phyloP scores from a whole-genome alignment of 2,329 filamentous ascomycete genomes.

The Sordariomycetes sp. region DNA sequence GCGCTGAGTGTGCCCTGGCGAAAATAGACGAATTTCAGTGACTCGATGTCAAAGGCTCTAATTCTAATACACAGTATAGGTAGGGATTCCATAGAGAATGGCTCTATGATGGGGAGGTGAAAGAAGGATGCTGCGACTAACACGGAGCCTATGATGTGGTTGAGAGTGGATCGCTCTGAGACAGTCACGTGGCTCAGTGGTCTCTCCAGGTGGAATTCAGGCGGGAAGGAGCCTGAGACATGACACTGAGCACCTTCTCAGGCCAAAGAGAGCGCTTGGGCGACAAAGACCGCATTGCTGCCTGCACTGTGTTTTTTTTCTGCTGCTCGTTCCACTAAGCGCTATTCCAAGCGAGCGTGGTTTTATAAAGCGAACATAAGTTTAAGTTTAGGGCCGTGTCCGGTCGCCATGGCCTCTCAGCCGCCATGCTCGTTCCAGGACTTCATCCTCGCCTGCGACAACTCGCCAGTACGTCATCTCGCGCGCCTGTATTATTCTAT shows the following conservation, averaged over 20 bases:
- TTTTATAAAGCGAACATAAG: neutral
- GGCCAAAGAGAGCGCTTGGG: neutral
- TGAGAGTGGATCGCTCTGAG: neutral
- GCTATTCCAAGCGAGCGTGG: neutral
- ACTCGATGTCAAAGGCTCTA: no score
- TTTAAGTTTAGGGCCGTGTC: neutral
- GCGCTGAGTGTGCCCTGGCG: no score
- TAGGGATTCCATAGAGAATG: no score
- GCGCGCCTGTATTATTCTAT: neutral
- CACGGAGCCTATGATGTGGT: neutral
- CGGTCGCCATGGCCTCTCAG: neutral
- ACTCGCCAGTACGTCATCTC: conserved; percentile 47
- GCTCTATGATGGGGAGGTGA: no score
- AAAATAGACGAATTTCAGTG: no score
- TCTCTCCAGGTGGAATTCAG: neutral
- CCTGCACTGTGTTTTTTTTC: no score
- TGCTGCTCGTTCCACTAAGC: neutral
- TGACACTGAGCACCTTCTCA: neutral
- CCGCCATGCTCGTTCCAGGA: conserved; percentile 29
- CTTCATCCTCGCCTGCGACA: conserved; percentile 55
- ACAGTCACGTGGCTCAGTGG: neutral
- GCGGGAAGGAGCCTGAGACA: neutral
- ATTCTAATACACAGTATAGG: no score
- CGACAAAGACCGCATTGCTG: neutral
- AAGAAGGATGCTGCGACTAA: neutral